A percentile compares a stretch with the other conserved stretches of the same genome.
These are phyloP conservation scores for Aspergillaceae sp. DNA, from an alignment of 2,329 filamentous ascomycete species.

Conservation along the genomic window DNA sequence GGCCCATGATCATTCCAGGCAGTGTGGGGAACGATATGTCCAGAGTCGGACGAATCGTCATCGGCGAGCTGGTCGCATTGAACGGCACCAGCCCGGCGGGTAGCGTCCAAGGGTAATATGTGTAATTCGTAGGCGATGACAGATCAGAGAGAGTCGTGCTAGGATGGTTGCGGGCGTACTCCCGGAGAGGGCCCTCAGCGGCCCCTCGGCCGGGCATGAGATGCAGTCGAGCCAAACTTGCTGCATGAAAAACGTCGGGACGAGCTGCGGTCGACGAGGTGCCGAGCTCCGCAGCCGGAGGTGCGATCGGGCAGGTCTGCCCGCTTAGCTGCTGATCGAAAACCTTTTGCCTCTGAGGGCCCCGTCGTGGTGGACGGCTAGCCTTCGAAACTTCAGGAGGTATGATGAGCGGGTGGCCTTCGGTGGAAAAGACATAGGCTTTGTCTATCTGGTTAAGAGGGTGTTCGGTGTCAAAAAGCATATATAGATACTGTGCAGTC, in stretches of 20 bases:
- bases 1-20: slow-evolving; percentile 39
- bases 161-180: slow-evolving; percentile 47
- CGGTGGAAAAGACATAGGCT: slow-evolving; percentile 88
- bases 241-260: slow-evolving; percentile 77
- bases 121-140: slow-evolving; percentile 63
- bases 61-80: slow-evolving; percentile 67
- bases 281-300: slow-evolving; percentile 53
- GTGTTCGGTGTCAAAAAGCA: slow-evolving; percentile 79
- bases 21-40: slow-evolving; percentile 57
- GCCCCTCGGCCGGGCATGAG: slow-evolving; percentile 55
- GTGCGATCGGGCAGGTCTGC: slow-evolving; percentile 59
- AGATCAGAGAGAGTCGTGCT: slow-evolving; percentile 48
- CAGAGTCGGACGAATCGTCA: slow-evolving; percentile 63
- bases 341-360: slow-evolving; percentile 6
- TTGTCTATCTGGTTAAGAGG: slow-evolving; percentile 80
- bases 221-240: slow-evolving; percentile 73
- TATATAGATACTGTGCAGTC: slow-evolving; percentile 89
- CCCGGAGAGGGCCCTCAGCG: slow-evolving; percentile 48
- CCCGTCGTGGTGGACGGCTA: slow-evolving; percentile 1
- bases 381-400: slow-evolving; percentile 42
- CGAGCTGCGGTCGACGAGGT: slow-evolving; percentile 73
- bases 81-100: slow-evolving; percentile 64
- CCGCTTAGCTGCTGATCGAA: slow-evolving; percentile 13
- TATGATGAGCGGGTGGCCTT: slow-evolving; percentile 86
- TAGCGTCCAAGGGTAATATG: slow-evolving; percentile 87